phyloP scores from a whole-genome alignment of 805 yeast species.

The Yarrowia sp. region DNA sequence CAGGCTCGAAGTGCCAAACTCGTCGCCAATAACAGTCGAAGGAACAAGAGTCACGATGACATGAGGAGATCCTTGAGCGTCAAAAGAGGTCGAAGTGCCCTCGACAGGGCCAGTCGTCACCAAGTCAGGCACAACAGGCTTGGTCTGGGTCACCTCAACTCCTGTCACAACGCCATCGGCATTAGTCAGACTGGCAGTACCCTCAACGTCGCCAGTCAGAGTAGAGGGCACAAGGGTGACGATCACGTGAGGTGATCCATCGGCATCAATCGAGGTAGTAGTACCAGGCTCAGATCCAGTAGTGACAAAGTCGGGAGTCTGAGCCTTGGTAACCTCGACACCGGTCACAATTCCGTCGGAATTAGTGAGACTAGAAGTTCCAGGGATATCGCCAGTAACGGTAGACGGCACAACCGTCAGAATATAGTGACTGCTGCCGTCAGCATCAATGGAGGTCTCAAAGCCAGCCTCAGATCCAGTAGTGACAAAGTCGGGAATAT shows the following conservation, averaged over 20 bases:
- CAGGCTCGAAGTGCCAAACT: neutral
- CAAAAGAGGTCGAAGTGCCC: no score
- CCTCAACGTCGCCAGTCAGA: neutral
- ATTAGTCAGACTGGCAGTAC: neutral
- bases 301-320: no score
- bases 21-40: neutral
- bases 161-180: neutral
- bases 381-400: neutral
- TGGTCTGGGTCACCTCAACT: neutral
- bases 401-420: neutral
- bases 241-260: neutral
- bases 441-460: no score
- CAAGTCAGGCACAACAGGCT: neutral
- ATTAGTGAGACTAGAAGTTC: neutral
- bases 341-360: neutral
- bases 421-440: neutral
- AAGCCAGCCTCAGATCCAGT: neutral
- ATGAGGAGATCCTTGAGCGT: no score
- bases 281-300: neutral
- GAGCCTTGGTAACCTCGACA: neutral
- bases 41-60: neutral
- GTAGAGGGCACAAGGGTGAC: neutral
- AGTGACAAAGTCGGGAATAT: no score
- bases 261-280: neutral
- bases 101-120: neutral